These are phyloP conservation scores for Apiotrichum veenhuisii DNA, from an alignment of 1,284 basidiomycete species.

Conservation along the genomic window DNA sequence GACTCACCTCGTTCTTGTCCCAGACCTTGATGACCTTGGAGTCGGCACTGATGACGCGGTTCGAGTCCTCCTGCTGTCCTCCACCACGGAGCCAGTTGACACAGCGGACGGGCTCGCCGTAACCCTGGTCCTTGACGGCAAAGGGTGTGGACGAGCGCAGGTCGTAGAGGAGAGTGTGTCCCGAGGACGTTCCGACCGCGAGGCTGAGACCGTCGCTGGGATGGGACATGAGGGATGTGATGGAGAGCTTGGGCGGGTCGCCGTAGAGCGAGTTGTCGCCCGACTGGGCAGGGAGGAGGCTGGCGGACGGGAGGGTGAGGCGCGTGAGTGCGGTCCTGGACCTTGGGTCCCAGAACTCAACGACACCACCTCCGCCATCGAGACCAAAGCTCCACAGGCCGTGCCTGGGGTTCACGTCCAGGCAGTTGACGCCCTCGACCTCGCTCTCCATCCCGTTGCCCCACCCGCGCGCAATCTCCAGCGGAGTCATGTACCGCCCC, in stretches of 20 bases:
- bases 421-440: constrained; percentile 75
- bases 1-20: constrained; percentile 73
- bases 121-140: constrained; percentile 93
- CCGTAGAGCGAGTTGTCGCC: constrained; percentile 31
- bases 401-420: constrained; percentile 92
- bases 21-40: constrained; percentile 95
- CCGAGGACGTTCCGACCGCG: constrained; percentile 89
- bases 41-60: constrained; percentile 82
- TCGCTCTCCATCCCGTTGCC: constrained; percentile 55
- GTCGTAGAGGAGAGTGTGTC: constrained; percentile 92
- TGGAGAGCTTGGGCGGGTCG: constrained; percentile 55
- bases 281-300: constrained; percentile 54
- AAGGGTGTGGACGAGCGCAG: constrained; percentile 79
- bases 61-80: constrained; percentile 69
- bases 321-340: constrained; percentile 61
- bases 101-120: constrained; percentile 83
- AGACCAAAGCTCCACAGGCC: constrained; percentile 82
- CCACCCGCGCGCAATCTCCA: constrained; percentile 57
- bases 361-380: constrained; percentile 62
- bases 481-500: constrained; percentile 82
- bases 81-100: constrained; percentile 88
- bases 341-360: constrained; percentile 95
- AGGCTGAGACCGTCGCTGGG: constrained; percentile 85
- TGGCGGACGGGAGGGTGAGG: constrained; percentile 67
- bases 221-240: constrained; percentile 76